Conservation (phyloP, 345 rosid species). For the Bruguiera parviflora region DNA sequence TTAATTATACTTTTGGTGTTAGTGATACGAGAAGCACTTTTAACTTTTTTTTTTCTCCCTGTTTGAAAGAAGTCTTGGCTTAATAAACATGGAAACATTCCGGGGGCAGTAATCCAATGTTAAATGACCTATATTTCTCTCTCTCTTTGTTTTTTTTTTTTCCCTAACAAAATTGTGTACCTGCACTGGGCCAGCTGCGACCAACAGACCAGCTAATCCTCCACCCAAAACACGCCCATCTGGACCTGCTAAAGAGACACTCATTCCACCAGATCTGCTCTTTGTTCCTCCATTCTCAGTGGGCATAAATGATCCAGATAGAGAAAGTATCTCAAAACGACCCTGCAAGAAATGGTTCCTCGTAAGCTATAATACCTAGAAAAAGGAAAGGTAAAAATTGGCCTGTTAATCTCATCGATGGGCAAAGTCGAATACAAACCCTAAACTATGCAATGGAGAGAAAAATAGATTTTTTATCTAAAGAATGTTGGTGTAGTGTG, state of each 20-base stretch:
- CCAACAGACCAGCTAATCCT: constrained; percentile 79
- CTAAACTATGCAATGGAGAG: background rate
- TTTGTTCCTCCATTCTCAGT: constrained; percentile 64
- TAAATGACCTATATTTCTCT: no score
- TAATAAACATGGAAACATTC: no score
- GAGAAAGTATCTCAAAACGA: constrained; percentile 91
- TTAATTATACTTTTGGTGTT: no score
- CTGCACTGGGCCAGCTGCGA: constrained; percentile 96
- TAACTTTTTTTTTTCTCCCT: no score
- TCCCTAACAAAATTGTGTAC: constrained; percentile 25
- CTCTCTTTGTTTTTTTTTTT: background rate
- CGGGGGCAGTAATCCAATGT: no score
- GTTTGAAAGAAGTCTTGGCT: no score
- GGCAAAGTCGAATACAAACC: background rate
- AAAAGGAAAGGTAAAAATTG: background rate
- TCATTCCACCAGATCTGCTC: constrained; percentile 97
- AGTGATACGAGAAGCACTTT: background rate
- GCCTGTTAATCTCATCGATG: background rate
- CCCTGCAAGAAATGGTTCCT: constrained; percentile 43
- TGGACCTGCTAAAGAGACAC: constrained; percentile 83
- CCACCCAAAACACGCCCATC: constrained; percentile 96
- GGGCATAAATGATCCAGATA: constrained; percentile 80
- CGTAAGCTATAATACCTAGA: background rate
- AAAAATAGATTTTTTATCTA: background rate
- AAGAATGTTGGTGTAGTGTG: background rate